These are phyloP conservation scores for Puccinia hordei DNA, from an alignment of 1,284 basidiomycete species.

Conservation along the genomic window DNA sequence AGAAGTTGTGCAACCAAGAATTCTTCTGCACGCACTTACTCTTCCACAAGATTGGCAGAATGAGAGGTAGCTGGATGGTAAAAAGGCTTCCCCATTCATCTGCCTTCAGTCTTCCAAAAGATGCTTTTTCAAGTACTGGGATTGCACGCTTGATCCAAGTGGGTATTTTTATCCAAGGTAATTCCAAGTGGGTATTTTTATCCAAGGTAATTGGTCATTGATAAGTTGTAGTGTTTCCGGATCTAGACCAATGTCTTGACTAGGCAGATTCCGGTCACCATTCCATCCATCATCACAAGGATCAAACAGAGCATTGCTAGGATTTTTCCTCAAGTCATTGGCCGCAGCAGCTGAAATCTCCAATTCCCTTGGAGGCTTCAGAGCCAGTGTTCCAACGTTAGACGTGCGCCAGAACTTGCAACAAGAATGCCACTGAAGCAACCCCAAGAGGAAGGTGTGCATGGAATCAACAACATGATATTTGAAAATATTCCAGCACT, in stretches of 20 bases:
- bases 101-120: conserved; percentile 50
- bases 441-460: conserved; percentile 35
- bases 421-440: conserved; percentile 32
- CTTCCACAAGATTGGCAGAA: not conserved
- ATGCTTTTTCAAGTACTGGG: conserved; percentile 26
- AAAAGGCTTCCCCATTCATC: conserved; percentile 49
- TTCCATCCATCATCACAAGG: no score
- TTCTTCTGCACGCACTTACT: not conserved
- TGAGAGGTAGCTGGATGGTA: conserved; percentile 48
- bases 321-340: no score
- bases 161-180: not conserved
- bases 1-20: conserved; percentile 24
- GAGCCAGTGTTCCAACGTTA: no score
- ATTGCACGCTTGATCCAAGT: conserved; percentile 37
- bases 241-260: conserved; percentile 10
- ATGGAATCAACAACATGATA: conserved; percentile 45
- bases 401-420: conserved; percentile 29
- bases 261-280: no score
- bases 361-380: no score
- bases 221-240: not conserved
- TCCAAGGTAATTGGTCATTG: not conserved
- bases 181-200: no score
- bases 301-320: no score
- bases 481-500: conserved; percentile 27
- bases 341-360: no score